phyloP scores from a whole-genome alignment of 1,284 basidiomycete species.

The Malassezia cuniculi region DNA sequence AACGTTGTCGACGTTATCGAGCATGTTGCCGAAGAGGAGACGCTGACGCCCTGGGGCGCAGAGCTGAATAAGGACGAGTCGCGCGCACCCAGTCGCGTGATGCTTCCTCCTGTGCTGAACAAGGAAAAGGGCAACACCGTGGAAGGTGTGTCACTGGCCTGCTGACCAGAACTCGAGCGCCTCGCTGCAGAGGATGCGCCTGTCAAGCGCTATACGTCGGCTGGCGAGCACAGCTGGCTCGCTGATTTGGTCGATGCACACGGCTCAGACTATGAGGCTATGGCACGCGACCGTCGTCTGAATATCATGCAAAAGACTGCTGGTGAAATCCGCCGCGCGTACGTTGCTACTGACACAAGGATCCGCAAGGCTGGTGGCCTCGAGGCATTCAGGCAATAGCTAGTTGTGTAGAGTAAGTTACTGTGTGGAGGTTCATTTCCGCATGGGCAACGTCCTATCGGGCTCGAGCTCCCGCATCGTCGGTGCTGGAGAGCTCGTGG shows the following conservation, averaged over 20 bases:
- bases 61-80: constrained; percentile 16
- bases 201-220: constrained; percentile 57
- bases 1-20: constrained; percentile 67
- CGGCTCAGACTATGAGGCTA: constrained; percentile 59
- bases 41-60: constrained; percentile 45
- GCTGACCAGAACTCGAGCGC: constrained; percentile 49
- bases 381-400: neutral
- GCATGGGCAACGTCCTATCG: constrained; percentile 10
- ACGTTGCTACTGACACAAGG: constrained; percentile 10
- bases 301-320: constrained; percentile 77
- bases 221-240: constrained; percentile 60
- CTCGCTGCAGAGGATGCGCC: constrained; percentile 48
- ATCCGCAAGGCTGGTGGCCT: constrained; percentile 11
- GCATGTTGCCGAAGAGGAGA: constrained; percentile 49
- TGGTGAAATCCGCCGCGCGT: constrained; percentile 57
- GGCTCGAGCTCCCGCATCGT: constrained; percentile 4
- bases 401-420: neutral
- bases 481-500: constrained; percentile 8
- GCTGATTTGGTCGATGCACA: constrained; percentile 58
- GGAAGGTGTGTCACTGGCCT: constrained; percentile 7
- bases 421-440: no score
- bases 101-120: constrained; percentile 5
- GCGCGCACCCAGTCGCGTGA: constrained; percentile 14
- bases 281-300: constrained; percentile 65
- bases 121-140: constrained; percentile 8